phyloP scores from a whole-genome alignment of 352 stramenopile genomes.

The Phytophthora parvispora region DNA sequence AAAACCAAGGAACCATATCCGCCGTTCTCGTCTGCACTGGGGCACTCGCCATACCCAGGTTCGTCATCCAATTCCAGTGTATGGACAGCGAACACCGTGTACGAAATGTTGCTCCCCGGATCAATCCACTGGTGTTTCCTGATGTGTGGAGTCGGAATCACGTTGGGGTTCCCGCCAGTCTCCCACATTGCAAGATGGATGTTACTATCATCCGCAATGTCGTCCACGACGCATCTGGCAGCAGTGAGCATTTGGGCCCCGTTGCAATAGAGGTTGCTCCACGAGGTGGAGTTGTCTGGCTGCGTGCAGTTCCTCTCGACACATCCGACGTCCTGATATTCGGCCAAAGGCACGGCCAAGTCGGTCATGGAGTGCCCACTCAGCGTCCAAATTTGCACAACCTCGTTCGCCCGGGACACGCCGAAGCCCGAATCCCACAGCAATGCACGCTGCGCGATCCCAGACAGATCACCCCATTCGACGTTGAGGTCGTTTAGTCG shows the following conservation, averaged over 20 bases:
- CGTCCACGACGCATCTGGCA: slow-evolving; percentile 33
- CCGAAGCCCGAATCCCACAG: slow-evolving; percentile 43
- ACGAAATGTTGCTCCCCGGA: slow-evolving; percentile 1
- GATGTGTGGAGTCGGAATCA: slow-evolving; percentile 2
- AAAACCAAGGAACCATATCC: slow-evolving; percentile 34
- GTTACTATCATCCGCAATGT: background rate
- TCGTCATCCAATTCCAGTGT: slow-evolving; percentile 25
- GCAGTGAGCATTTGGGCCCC: slow-evolving; percentile 40
- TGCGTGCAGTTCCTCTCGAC: slow-evolving; percentile 22
- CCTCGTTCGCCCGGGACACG: slow-evolving; percentile 2
- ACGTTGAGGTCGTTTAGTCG: slow-evolving; percentile 11
- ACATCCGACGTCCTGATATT: slow-evolving; percentile 19
- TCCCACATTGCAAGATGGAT: slow-evolving; percentile 35
- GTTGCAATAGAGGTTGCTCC: slow-evolving; percentile 26
- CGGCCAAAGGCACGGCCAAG: slow-evolving; percentile 14
- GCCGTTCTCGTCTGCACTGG: background rate
- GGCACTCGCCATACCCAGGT: slow-evolving; percentile 19
- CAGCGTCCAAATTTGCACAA: slow-evolving; percentile 25
- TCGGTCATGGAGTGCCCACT: slow-evolving; percentile 22
- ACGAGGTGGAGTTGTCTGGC: background rate
- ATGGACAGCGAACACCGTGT: slow-evolving; percentile 30
- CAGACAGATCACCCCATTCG: slow-evolving; percentile 22
- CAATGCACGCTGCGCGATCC: slow-evolving; percentile 32
- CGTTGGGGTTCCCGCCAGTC: slow-evolving; percentile 20
- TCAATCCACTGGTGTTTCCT: slow-evolving; percentile 10